phyloP scores from a whole-genome alignment of 345 rosid species.

The Gossypium longicalyx region DNA sequence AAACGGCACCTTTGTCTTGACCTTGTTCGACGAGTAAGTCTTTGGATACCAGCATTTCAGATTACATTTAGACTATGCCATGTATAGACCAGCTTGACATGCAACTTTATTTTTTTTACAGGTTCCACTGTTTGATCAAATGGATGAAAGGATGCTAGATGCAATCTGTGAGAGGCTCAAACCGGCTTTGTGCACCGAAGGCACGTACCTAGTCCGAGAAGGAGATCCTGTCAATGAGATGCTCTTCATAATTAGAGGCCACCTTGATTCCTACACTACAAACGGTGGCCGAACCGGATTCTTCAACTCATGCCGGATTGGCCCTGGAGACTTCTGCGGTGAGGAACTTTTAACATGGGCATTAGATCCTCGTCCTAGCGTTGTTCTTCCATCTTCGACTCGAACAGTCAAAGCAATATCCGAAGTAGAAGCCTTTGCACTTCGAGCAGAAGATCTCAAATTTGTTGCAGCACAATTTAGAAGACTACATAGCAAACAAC shows the following conservation, averaged over 20 bases:
- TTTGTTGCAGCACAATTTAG: slow-evolving; percentile 81
- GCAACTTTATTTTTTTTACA: slow-evolving; percentile 18
- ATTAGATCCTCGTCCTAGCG: slow-evolving; percentile 60
- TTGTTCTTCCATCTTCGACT: slow-evolving; percentile 71
- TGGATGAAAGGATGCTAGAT: slow-evolving; percentile 91
- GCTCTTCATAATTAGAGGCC: slow-evolving; percentile 86
- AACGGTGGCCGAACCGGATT: slow-evolving; percentile 88
- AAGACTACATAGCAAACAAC: slow-evolving; percentile 76
- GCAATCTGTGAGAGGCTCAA: slow-evolving; percentile 87
- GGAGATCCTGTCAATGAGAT: slow-evolving; percentile 89
- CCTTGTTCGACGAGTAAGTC: slow-evolving; percentile 79
- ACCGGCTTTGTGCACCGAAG: slow-evolving; percentile 71
- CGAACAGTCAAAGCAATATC: slow-evolving; percentile 70
- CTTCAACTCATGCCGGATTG: slow-evolving; percentile 73
- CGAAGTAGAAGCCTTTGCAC: slow-evolving; percentile 86
- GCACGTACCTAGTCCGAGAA: slow-evolving; percentile 72
- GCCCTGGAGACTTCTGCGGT: slow-evolving; percentile 88
- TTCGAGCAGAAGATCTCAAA: slow-evolving; percentile 68
- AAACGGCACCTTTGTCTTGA: slow-evolving; percentile 89
- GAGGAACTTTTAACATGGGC: slow-evolving; percentile 94
- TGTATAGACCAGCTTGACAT: slow-evolving; percentile 9
- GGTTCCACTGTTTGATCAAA: slow-evolving; percentile 91
- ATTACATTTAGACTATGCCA: neutral
- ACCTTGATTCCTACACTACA: slow-evolving; percentile 82
- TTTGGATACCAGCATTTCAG: neutral